Evolutionary conservation across 1,139 yeast genomes (phyloP), one percentile per base, ranked within the genome.

Genomic region (Saccharomycopsis phalli): DNA sequence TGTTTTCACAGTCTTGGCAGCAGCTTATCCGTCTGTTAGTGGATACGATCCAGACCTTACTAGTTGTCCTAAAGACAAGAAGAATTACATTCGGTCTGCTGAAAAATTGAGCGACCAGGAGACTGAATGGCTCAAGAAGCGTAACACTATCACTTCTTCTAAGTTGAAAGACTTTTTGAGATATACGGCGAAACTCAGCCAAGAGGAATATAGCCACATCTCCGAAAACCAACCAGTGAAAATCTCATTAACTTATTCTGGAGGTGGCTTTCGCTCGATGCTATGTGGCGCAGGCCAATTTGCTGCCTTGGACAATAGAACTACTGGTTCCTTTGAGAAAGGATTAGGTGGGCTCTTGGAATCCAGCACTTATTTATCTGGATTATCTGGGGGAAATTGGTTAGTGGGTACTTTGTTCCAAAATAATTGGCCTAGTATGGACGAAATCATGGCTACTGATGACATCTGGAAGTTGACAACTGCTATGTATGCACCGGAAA

Each of bases 241-340:
- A 37, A 66, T 84, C 40, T 95, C 80, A 3, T 55, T 84, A 14
- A 86, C 94, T 2, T 80, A 82, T 54, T 76, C 88, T 3, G 95
- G 96, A 31, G 96, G 96, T 52, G 94, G 95, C 3, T 86, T 82
- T 60, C 70, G 95, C 46, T 94, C 95, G 38, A 82, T 86, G 94
- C 62, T 86, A 31, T 62, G 68, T 42, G 95, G 94, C n/a, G 95
- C 94, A 2, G 95, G 95, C 33, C 76, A 79, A 56, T 60, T 84
- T 31, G 66, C 88, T 13, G 95, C 91, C 1, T 60, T 84, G 46
- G 96, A 87, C 56, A 70, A 74, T 51, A 68, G 95, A 52, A 79
- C 93, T 7, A 60, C 56, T 2, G 75, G 74, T 37, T 66, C 76
- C 11, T 63, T 63, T 20, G 71, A 71, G 4, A 60, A 66, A 38